Conservation (phyloP, 495 filamentous ascomycete genomes). For the Thermothielavioides terrestris region DNA sequence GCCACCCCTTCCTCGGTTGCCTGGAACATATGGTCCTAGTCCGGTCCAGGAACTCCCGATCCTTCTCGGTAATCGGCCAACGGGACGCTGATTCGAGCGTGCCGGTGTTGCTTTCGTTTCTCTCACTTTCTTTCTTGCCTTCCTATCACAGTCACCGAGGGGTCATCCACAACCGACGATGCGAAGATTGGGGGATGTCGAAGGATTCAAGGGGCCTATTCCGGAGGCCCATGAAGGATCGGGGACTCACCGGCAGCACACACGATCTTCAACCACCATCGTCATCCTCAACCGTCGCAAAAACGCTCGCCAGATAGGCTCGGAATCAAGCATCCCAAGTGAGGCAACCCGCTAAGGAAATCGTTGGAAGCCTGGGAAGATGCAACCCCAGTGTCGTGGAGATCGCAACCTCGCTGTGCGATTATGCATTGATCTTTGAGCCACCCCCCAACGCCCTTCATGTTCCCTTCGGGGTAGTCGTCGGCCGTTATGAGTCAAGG, state of each 20-base stretch:
- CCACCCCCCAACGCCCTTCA: slow-evolving; percentile 67
- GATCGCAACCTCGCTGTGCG: slow-evolving; percentile 20
- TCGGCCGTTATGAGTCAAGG: slow-evolving; percentile 58
- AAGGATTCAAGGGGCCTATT: not conserved
- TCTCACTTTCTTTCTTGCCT: not conserved
- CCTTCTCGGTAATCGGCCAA: slow-evolving; percentile 53
- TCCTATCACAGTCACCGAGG: not conserved
- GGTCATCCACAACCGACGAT: not conserved
- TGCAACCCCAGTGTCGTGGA: not conserved
- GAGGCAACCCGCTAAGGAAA: too few species aligned
- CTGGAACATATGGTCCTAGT: slow-evolving; percentile 56
- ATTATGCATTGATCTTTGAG: slow-evolving; percentile 64
- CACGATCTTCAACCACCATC: slow-evolving; percentile 63
- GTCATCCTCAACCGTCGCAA: slow-evolving; percentile 58
- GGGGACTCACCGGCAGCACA: slow-evolving; percentile 52
- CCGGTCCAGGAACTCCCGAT: slow-evolving; percentile 49
- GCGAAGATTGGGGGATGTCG: not conserved
- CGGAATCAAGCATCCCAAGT: slow-evolving; percentile 74
- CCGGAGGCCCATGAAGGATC: not conserved
- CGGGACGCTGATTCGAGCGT: slow-evolving; percentile 48
- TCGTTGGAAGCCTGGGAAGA: not conserved
- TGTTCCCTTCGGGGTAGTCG: slow-evolving; percentile 61
- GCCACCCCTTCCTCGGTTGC: slow-evolving; percentile 73
- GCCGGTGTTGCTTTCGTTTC: not conserved
- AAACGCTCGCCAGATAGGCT: slow-evolving; percentile 79